Base-by-base conservation (phyloP, 352 stramenopile species). In the Pythium oligandrum region DNA sequence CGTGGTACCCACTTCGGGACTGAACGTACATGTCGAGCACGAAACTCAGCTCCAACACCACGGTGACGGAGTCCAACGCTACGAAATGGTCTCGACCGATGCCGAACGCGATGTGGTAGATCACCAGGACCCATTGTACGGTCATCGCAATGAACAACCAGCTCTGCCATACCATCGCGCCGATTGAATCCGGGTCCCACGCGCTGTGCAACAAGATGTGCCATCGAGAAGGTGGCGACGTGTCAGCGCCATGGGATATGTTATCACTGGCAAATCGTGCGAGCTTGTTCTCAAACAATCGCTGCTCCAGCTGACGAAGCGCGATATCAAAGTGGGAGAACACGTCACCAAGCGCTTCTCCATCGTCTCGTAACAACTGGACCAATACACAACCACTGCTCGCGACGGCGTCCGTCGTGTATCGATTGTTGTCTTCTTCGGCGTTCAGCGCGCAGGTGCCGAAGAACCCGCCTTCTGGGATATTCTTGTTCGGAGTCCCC, bases 71-170 rank as follows among this genome's bases (percentile, higher is more conserved):
- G 37, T 78, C 75, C 0, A 63, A 57, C 0, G 47, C 34, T 7
- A n/a, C 26, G 17, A 71, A 60, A 36, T 61, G 49, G 10, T 53
- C 45, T 1, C 40, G 46, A 5, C 62, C 40, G 4, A 75, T 63
- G 5, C 71, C 68, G 37, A 77, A 82, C 46, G 62, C 68, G 26
- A 70, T 73, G 58, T 78, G 63, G 31, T 64, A 63, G 12, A 78
- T 65, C n/a, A 72, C 59, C 3, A 68, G 39, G 7, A 75, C 48
- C 66, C 64, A 79, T 45, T 82, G 69, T 10, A 64, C 32, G 12
- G 72, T 75, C 69, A 82, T 78, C 4, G 57, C 63, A 8, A 69
- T 8, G 40, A 82, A 82, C 1, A 79, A 39, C 54, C 55, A 71
- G 3, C 67, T 79, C 42, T 82, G 69, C 72, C 72, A 82, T 1